Conservation (phyloP, 2,329 filamentous ascomycete genomes). For the Xylariaceae sp. region DNA sequence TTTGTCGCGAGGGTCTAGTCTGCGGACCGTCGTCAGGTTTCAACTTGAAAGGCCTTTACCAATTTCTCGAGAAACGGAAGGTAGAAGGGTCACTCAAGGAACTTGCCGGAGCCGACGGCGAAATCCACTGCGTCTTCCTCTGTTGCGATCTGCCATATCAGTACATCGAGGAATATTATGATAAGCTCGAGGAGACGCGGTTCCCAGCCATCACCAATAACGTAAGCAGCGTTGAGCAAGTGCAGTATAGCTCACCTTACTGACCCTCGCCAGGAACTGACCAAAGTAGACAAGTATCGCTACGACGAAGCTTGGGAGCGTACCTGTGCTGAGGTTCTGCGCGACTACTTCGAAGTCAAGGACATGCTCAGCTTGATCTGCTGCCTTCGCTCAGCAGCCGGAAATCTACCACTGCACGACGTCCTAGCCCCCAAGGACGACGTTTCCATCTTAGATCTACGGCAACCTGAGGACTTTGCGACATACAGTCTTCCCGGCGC, state of each 20-base stretch:
- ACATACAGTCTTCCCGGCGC: slow-evolving; percentile 41
- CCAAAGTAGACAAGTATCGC: slow-evolving; percentile 47
- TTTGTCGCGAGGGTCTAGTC: slow-evolving; percentile 55
- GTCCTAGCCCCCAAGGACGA: slow-evolving; percentile 15
- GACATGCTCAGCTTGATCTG: slow-evolving; percentile 1
- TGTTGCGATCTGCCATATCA: slow-evolving; percentile 63
- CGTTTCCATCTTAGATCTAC: slow-evolving; percentile 41
- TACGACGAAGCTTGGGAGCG: slow-evolving; percentile 55
- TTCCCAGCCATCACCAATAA: slow-evolving; percentile 50
- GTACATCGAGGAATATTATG: slow-evolving; percentile 58
- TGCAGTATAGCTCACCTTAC: neutral
- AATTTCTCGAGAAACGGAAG: slow-evolving; percentile 48
- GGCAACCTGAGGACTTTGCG: slow-evolving; percentile 39
- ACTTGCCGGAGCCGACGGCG: slow-evolving; percentile 41
- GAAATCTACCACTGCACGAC: slow-evolving; percentile 3
- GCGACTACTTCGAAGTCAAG: slow-evolving; percentile 30
- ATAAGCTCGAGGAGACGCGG: slow-evolving; percentile 45
- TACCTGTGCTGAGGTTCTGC: slow-evolving; percentile 36
- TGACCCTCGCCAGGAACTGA: slow-evolving; percentile 37
- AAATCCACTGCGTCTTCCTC: slow-evolving; percentile 53
- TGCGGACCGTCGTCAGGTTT: slow-evolving; percentile 60
- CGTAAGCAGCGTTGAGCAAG: slow-evolving; percentile 19
- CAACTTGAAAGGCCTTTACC: slow-evolving; percentile 49
- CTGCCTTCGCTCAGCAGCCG: neutral
- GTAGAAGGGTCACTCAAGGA: slow-evolving; percentile 38